phyloP scores from a whole-genome alignment of 345 rosid species.

The Aquilaria sinensis region DNA sequence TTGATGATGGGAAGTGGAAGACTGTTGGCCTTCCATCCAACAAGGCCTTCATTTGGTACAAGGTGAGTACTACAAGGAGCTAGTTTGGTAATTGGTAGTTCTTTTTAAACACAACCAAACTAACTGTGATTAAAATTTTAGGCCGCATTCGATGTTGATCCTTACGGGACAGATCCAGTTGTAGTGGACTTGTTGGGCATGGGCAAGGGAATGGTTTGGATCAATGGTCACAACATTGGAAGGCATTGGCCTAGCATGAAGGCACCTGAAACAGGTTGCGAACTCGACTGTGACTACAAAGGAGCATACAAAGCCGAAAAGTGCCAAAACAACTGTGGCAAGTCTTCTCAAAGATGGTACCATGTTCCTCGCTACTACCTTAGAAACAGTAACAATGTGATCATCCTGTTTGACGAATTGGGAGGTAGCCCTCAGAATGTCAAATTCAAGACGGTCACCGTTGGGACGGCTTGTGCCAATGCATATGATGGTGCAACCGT shows the following conservation, averaged over 20 bases:
- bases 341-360: conserved; percentile 35
- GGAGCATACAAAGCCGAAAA: conserved; percentile 13
- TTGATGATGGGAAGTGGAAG: conserved; percentile 11
- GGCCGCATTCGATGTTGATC: conserved; percentile 26
- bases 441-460: conserved; percentile 22
- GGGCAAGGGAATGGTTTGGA: conserved; percentile 43
- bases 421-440: conserved; percentile 30
- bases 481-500: conserved; percentile 20
- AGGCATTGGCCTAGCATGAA: conserved; percentile 24
- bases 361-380: conserved; percentile 36
- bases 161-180: conserved; percentile 24
- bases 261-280: conserved; percentile 17
- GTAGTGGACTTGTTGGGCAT: conserved; percentile 34
- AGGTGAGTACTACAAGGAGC: conserved; percentile 16
- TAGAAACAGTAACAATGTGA: conserved; percentile 5
- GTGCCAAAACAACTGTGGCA: conserved; percentile 22
- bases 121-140: not conserved
- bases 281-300: conserved; percentile 20
- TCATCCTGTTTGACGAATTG: conserved; percentile 39
- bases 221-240: conserved; percentile 24
- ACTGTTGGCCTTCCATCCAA: conserved; percentile 13
- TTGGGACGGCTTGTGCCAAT: conserved; percentile 26
- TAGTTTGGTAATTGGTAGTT: not conserved
- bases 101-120: too few relatives aligned
- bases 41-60: conserved; percentile 36